Conservation (phyloP, 164 flowering plant species). For the Platanus orientalis region DNA sequence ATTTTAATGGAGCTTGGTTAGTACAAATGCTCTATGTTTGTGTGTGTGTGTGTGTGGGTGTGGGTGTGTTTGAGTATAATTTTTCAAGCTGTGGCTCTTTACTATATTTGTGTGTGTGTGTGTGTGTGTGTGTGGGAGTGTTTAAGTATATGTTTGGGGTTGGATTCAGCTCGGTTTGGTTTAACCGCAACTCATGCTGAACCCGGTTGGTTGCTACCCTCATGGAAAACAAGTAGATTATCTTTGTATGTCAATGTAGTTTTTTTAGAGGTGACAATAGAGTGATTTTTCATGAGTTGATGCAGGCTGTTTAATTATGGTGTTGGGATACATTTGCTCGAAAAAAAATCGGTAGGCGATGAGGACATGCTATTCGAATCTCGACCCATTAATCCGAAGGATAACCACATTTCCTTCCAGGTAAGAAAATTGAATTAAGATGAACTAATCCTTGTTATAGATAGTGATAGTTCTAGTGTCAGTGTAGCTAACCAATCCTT, state of each 20-base stretch:
- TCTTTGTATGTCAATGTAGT: no score
- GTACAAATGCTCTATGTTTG: neutral
- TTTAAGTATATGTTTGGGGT: no score
- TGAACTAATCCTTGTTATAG: neutral
- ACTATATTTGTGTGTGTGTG: no score
- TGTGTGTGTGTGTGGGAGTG: no score
- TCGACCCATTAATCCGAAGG: conserved; percentile 62
- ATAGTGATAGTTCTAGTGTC: no score
- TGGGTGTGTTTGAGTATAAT: no score
- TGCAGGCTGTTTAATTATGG: neutral
- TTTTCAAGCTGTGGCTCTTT: no score
- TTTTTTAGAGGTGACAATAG: neutral
- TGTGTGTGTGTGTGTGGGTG: neutral
- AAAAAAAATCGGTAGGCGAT: neutral
- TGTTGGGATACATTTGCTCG: neutral
- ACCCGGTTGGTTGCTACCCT: no score
- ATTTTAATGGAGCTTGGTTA: neutral
- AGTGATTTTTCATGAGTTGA: neutral
- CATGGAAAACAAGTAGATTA: no score
- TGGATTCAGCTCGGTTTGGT: no score
- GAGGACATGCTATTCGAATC: conserved; percentile 11
- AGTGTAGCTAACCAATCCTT: neutral
- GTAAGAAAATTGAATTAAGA: conserved; percentile 18
- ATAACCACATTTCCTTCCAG: conserved; percentile 76
- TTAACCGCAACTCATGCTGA: no score